Base-by-base conservation (phyloP, 1,284 basidiomycete genomes). In the Cutaneotrichosporon dermatis region DNA sequence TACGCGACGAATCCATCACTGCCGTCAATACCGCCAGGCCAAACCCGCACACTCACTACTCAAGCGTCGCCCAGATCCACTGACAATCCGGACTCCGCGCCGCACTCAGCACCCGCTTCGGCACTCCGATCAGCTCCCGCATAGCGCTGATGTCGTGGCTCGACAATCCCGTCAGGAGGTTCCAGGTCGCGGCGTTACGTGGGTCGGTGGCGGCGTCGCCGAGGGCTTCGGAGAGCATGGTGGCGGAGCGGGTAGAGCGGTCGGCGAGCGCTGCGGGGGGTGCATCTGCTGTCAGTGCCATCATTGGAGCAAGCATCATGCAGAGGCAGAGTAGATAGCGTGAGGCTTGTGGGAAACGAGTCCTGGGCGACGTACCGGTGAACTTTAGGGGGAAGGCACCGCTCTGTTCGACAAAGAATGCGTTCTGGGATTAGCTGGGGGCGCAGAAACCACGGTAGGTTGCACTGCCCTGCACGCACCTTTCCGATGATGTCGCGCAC, bases 401-500 rank as follows among this genome's bases (percentile, higher is more conserved):
- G 46, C 53, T 42, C 57, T 63, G 53, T 2, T 11, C 40, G 11
- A 63, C 62, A 40, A 80, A 80, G 62, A 74, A 72, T 10, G 61
- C 55, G 65, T 80, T 80, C 71, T 78, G 61, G 3, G 4, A 44
- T 57, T 39, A 61, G 54, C 46, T n/a, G 34, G 25, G 25, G 25
- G 25, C 25, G 25, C 25, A 25, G 25, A 25, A 25, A 25, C 25
- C 25, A 25, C 25, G 25, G 25, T 25, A 25, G 25, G 25, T 25
- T 25, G 25, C 25, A 25, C 25, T 25, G 25, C 25, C 25, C 25
- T 25, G 6, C 13, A 62, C 75, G 59, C 50, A 76, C 75, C 50
- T 72, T 66, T 9, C 80, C 80, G 53, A 80, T 77, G 37, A 80
- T 76, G 58, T 81, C 80, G 50, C 78, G 69, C 13, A 80, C 76